Evolutionary conservation across 768 basidiomycete species (phyloP).

Genomic region (Boletus tylopilopsis): DNA sequence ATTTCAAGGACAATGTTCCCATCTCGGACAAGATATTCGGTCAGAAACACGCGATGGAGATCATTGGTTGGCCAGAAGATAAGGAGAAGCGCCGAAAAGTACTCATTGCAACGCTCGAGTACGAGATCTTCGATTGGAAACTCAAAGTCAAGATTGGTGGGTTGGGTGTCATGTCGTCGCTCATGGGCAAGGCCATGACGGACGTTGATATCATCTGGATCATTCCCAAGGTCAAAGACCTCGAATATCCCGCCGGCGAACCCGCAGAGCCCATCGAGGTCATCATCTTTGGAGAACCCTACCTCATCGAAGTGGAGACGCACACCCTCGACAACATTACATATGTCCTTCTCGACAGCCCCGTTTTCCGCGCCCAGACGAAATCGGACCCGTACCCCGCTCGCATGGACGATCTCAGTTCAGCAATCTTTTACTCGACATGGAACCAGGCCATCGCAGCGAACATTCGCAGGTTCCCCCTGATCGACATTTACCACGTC

Average conservation of each 20-base stretch:
- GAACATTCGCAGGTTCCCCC: conserved; percentile 80
- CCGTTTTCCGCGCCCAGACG: conserved; percentile 95
- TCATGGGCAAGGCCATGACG: conserved; percentile 98
- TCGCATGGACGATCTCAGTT: conserved; percentile 95
- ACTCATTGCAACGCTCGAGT: conserved; percentile 89
- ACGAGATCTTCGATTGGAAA: conserved; percentile 97
- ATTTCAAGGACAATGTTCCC: conserved; percentile 59
- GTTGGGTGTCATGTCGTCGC: conserved; percentile 94
- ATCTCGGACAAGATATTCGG: conserved; percentile 72
- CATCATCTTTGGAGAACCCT: conserved; percentile 93
- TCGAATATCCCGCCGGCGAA: conserved; percentile 90
- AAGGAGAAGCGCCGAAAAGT: conserved; percentile 88
- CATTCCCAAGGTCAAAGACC: conserved; percentile 89
- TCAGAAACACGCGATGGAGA: conserved; percentile 57
- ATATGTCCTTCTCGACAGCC: conserved; percentile 89
- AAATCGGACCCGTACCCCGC: conserved; percentile 95
- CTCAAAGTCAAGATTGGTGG: conserved; percentile 98
- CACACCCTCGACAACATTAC: conserved; percentile 94
- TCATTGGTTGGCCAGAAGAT: conserved; percentile 97
- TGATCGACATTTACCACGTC: conserved; percentile 91
- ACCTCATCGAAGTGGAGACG: conserved; percentile 93
- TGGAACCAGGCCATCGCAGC: conserved; percentile 98
- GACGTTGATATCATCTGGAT: conserved; percentile 96
- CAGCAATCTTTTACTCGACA: conserved; percentile 96
- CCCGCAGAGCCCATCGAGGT: conserved; percentile 94